phyloP scores from a whole-genome alignment of 306 rosid genomes.

The Rosa chinensis region DNA sequence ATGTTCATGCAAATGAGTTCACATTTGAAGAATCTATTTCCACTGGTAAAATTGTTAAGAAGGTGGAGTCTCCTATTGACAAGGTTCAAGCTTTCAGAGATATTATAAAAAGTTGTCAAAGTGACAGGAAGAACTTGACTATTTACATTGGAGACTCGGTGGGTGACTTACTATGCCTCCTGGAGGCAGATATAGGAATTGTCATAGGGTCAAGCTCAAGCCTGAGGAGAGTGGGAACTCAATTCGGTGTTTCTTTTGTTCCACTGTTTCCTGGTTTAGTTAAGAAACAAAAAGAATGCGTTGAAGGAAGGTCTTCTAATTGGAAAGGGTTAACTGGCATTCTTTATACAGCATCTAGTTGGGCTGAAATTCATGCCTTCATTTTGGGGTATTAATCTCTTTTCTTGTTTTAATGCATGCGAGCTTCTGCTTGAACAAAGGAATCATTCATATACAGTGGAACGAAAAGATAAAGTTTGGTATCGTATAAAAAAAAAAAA shows the following conservation, averaged over 20 bases:
- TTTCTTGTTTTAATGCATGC: slow-evolving; percentile 39
- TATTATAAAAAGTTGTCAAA: slow-evolving; percentile 39
- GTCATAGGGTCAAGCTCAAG: slow-evolving; percentile 90
- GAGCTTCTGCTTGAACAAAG: slow-evolving; percentile 44
- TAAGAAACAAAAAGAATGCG: slow-evolving; percentile 63
- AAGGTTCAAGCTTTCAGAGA: slow-evolving; percentile 68
- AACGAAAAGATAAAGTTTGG: slow-evolving; percentile 54
- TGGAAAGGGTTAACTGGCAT: slow-evolving; percentile 82
- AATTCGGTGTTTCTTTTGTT: slow-evolving; percentile 75
- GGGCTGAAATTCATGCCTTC: slow-evolving; percentile 99
- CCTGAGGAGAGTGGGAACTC: slow-evolving; percentile 70
- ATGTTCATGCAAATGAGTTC: slow-evolving; percentile 84
- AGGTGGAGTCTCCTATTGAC: slow-evolving; percentile 87
- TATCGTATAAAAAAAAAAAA: slow-evolving; percentile 41
- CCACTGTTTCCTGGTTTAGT: slow-evolving; percentile 77
- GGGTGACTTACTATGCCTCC: slow-evolving; percentile 93
- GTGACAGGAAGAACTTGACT: slow-evolving; percentile 57
- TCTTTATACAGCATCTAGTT: slow-evolving; percentile 82
- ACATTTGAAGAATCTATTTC: slow-evolving; percentile 66
- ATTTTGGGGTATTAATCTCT: slow-evolving; percentile 78
- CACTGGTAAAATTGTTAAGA: slow-evolving; percentile 81
- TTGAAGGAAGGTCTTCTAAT: slow-evolving; percentile 49
- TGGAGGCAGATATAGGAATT: slow-evolving; percentile 95
- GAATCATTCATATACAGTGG: slow-evolving; percentile 44
- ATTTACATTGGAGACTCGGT: slow-evolving; percentile 89